Evolutionary conservation across 805 yeast genomes (phyloP), one percentile per base, ranked within the genome.

Genomic region (Danielozyma ontarioensis): DNA sequence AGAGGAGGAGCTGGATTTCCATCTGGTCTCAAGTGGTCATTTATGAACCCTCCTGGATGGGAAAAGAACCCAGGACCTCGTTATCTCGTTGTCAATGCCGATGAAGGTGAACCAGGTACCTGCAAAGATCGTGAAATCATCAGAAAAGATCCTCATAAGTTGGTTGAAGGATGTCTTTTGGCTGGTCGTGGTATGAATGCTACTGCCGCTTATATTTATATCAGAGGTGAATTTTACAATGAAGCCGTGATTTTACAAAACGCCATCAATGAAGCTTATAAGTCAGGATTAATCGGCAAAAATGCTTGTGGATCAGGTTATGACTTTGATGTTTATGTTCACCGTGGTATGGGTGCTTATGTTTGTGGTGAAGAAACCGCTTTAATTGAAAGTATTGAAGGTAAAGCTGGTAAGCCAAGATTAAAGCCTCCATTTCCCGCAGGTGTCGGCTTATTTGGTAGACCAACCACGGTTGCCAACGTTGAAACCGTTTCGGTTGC

Each of bases 1-100:
- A 78, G 95, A 62, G 95, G 95, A 39, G 95, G 95, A 53, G 95
- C 95, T 29, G 95, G 95, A 13, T 85, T 85, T 72, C 95, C 95
- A 34, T 77, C 88, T 16, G 95, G 95, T 21, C 73, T 85, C 53
- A 85, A 85, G 62, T 85, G 94, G 94, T 83, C 93, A 16, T 85
- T 85, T 57, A 85, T 85, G 95, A 86, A 86, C 64, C 95, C 95
- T 29, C 95, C 95, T 35, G 93, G 93, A 38, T 85, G 95, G 95
- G 94, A 85, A 41, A 86, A 85, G 55, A 85, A 85, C 62, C 64
- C 64, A 12, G 95, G 95, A n/a, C 93, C 95, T 40, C 75, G 95
- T 53, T 84, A 84, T 57, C 72, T 86, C 47, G 94, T 86, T 31
- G 87, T 86, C 50, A 86, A 86, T 60, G 95, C 95, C 35, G 95